Base-by-base conservation (phyloP, 2,329 filamentous ascomycete genomes). In the Botrytis fabae region DNA sequence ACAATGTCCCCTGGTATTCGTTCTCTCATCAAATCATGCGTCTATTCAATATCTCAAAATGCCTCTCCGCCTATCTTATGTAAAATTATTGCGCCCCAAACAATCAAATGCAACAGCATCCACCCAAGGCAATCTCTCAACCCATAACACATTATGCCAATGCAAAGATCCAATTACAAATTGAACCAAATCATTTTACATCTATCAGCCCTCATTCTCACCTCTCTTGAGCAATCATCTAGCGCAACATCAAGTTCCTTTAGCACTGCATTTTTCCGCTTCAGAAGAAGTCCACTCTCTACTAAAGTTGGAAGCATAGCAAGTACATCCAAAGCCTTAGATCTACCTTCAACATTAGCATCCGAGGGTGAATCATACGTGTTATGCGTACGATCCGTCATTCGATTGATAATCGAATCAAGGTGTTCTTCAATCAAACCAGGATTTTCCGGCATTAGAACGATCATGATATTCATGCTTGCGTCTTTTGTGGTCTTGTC, bases 331-430 rank as follows among this genome's bases (percentile, higher is more conserved):
- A 80, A 57, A 18, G 80, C 80, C 32, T 76, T 74, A 1, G 73
- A 72, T 65, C 79, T 75, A 57, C 77, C 78, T 6, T 72, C 61
- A 9, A 76, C 71, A n/a, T 68, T 74, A 16, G 72, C 71, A 68
- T 78, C 78, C 2, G 77, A 78, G 1, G 78, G 79, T n/a, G 74
- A 75, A 42, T 75, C 74, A n/a, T 75, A 74, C 0, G 78, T 79
- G n/a, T 80, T 79, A 14, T 76, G 77, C 16, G 76, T 76, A 28
- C 78, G 76, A 72, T 77, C 76, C 1, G 76, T 77, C 76, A 81
- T 78, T 1, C 77, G 73, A n/a, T 75, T 77, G 38, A 81, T 78
- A 0, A 81, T 71, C 12, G 74, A 75, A 65, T 79, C 75, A 7
- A 80, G 72, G 72, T 81, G 74, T 25, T 75, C 75, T 63, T 78